Conservation (phyloP, 441 rosid species). For the Adansonia madagascariensis region DNA sequence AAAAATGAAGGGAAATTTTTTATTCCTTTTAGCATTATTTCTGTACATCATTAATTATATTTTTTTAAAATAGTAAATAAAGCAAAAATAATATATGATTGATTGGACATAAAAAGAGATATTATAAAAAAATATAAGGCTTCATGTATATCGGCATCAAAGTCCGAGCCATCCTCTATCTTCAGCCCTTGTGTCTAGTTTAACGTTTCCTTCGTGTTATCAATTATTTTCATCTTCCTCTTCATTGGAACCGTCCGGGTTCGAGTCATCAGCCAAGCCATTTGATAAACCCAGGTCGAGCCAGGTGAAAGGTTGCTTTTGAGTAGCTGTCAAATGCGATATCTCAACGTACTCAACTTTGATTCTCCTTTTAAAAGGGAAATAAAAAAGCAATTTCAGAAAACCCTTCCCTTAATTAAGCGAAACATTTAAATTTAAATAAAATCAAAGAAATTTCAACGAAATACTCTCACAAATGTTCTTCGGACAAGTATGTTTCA, state of each 20-base stretch:
- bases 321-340: conserved; percentile 29
- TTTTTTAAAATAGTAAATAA: too few species aligned
- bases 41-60: too few species aligned
- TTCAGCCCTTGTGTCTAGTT: too few species aligned
- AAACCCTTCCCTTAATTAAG: background rate
- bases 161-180: too few species aligned
- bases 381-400: background rate
- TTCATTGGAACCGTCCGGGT: background rate
- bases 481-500: conserved; percentile 35
- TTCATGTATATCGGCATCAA: too few species aligned
- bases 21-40: too few species aligned
- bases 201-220: background rate
- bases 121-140: too few species aligned
- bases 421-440: background rate
- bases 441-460: background rate
- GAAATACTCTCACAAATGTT: background rate
- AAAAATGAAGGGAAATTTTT: too few species aligned
- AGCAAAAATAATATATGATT: too few species aligned
- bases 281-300: conserved; percentile 26
- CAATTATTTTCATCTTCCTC: background rate
- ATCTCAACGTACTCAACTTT: conserved; percentile 36
- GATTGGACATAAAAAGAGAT: too few species aligned
- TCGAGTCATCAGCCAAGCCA: conserved; percentile 26
- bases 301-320: conserved; percentile 8
- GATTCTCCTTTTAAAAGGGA: conserved; percentile 26